A percentile compares a stretch with the other conserved stretches of the same genome.
These are phyloP conservation scores for Saccharomycopsis schoenii DNA, from an alignment of 805 yeast species.

Conservation along the genomic window DNA sequence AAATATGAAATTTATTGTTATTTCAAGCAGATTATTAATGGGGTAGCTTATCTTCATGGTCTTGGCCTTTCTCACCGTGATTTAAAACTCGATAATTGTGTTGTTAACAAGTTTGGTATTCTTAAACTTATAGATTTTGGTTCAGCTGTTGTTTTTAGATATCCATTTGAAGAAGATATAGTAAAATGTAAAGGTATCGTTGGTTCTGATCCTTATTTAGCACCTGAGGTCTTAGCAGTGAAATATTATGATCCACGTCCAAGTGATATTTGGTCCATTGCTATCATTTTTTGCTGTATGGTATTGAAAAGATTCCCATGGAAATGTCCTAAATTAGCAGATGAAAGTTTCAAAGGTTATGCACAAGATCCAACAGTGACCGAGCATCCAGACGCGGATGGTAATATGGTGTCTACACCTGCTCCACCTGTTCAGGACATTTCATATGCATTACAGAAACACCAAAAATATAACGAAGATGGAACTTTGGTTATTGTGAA, in stretches of 20 bases:
- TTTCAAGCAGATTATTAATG: slow-evolving; percentile 62
- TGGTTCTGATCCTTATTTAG: slow-evolving; percentile 80
- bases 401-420: not conserved
- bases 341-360: slow-evolving; percentile 60
- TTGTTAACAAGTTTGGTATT: slow-evolving; percentile 63
- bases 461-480: slow-evolving; percentile 20
- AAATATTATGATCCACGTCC: slow-evolving; percentile 64
- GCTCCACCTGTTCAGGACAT: slow-evolving; percentile 17
- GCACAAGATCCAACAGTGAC: slow-evolving; percentile 40
- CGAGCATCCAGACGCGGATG: slow-evolving; percentile 68
- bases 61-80: slow-evolving; percentile 80
- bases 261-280: slow-evolving; percentile 79
- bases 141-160: slow-evolving; percentile 71
- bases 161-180: slow-evolving; percentile 56
- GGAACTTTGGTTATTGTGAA: slow-evolving; percentile 23
- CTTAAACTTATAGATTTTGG: slow-evolving; percentile 77
- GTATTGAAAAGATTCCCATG: slow-evolving; percentile 78
- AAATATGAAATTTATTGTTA: slow-evolving; percentile 77
- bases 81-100: slow-evolving; percentile 76
- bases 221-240: slow-evolving; percentile 61
- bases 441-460: slow-evolving; percentile 8
- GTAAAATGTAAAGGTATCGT: slow-evolving; percentile 68
- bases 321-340: slow-evolving; percentile 68
- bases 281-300: slow-evolving; percentile 81
- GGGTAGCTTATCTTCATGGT: slow-evolving; percentile 64